Evolutionary conservation across 179 eudicot genomes (phyloP).

Genomic region (Silene vulgaris): DNA sequence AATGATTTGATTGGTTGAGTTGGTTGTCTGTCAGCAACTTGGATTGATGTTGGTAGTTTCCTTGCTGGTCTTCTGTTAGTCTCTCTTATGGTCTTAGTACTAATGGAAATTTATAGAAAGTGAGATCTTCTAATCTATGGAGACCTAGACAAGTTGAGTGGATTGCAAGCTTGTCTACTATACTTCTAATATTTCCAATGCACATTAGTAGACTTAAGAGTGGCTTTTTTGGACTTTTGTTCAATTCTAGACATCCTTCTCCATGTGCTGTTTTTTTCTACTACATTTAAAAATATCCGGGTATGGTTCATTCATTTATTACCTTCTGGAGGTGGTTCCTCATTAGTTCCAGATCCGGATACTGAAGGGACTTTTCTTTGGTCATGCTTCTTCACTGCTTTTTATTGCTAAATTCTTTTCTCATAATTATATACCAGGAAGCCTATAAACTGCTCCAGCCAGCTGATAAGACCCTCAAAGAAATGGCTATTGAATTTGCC

Average conservation of each 20-base stretch:
- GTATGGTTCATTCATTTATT: background rate
- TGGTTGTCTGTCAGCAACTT: background rate
- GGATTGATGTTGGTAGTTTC: too few relatives aligned
- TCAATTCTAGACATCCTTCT: background rate
- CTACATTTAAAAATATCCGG: background rate
- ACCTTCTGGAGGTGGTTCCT: background rate
- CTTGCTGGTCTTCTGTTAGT: background rate
- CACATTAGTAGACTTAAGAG: background rate
- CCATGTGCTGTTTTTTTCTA: background rate
- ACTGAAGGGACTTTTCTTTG: background rate
- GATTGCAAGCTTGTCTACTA: background rate
- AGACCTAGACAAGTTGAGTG: background rate
- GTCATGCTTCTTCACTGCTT: slow-evolving; percentile 8
- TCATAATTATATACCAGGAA: slow-evolving; percentile 44
- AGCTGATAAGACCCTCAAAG: slow-evolving; percentile 72
- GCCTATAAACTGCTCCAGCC: slow-evolving; percentile 85
- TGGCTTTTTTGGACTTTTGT: background rate
- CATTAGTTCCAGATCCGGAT: background rate
- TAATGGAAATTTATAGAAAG: background rate
- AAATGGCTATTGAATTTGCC: slow-evolving; percentile 90
- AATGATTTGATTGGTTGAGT: background rate
- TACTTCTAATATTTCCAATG: background rate
- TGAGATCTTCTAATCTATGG: background rate
- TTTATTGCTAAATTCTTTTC: slow-evolving; percentile 12
- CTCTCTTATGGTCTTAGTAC: background rate